These are phyloP conservation scores for Coemansia sp. DNA, from an alignment of 192 early-diverging fungal species.

Conservation along the genomic window DNA sequence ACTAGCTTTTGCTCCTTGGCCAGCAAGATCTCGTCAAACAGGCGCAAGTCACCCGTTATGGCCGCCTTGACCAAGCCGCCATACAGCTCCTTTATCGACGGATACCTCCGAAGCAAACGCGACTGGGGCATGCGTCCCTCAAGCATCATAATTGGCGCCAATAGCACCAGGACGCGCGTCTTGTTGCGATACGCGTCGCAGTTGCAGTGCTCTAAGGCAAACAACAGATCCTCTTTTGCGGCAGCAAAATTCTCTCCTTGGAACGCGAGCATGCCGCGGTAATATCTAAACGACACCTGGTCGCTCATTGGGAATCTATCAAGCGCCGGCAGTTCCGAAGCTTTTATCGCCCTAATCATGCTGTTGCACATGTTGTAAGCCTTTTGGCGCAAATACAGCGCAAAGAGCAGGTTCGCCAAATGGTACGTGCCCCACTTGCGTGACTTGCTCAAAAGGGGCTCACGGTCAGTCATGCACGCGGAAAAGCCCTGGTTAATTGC, in stretches of 20 bases:
- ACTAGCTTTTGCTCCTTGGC: constrained; percentile 59
- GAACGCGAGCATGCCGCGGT: constrained; percentile 83
- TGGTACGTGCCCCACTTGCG: constrained; percentile 93
- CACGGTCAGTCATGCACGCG: constrained; percentile 77
- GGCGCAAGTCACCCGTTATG: constrained; percentile 63
- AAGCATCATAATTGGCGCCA: constrained; percentile 76
- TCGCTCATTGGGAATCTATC: constrained; percentile 77
- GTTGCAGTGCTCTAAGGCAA: constrained; percentile 49
- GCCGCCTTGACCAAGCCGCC: constrained; percentile 62
- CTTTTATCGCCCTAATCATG: constrained; percentile 67
- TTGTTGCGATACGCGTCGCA: constrained; percentile 34
- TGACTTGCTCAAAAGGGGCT: constrained; percentile 44
- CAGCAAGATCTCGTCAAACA: constrained; percentile 66
- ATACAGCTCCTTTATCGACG: constrained; percentile 59
- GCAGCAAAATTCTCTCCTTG: constrained; percentile 72
- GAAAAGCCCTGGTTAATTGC: constrained; percentile 86
- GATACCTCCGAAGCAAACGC: constrained; percentile 60
- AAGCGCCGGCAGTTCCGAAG: constrained; percentile 70
- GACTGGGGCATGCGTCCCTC: constrained; percentile 64
- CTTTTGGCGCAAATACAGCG: constrained; percentile 77
- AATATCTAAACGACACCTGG: constrained; percentile 82
- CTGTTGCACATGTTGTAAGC: constrained; percentile 77
- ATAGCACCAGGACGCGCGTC: constrained; percentile 73
- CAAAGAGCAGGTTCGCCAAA: constrained; percentile 80
- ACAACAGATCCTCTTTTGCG: constrained; percentile 51